A percentile compares a stretch with the other conserved stretches of the same genome.
phyloP scores from a whole-genome alignment of 257 asterid species.

The Penstemon davidsonii region DNA sequence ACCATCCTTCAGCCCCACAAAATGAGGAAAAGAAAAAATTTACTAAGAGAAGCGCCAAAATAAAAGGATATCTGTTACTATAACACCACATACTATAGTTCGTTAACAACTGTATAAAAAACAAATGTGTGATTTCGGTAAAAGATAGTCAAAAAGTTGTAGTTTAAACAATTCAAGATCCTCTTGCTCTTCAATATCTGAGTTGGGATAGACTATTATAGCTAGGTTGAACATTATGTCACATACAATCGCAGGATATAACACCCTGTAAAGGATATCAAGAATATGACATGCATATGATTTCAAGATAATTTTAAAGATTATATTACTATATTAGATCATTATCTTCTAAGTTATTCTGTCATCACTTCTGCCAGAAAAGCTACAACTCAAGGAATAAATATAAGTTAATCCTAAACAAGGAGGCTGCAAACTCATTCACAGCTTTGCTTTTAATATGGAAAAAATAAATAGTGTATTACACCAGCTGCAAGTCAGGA shows the following conservation, averaged over 20 bases:
- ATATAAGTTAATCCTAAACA: background rate
- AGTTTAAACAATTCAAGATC: conserved; percentile 13
- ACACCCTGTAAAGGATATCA: background rate
- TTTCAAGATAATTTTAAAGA: background rate
- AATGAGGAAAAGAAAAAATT: background rate
- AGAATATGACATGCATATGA: background rate
- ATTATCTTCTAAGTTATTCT: background rate
- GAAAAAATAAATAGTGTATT: background rate
- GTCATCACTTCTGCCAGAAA: conserved; percentile 1
- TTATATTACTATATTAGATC: background rate
- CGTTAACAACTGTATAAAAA: background rate
- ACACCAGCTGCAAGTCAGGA: background rate
- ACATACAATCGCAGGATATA: background rate
- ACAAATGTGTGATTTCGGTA: background rate
- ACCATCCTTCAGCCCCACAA: conserved; percentile 10
- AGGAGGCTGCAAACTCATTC: background rate
- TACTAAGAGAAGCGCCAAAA: background rate
- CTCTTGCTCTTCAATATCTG: background rate
- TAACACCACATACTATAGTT: background rate
- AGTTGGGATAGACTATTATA: conserved; percentile 1
- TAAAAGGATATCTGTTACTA: background rate
- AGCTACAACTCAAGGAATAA: background rate
- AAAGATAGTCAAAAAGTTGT: background rate
- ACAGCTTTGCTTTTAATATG: background rate
- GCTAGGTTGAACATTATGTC: background rate